Percentiles rank a stretch among this genome's conserved stretches.
Evolutionary conservation across 2,329 filamentous ascomycete species (phyloP).

Genomic region (Colletotrichum cereale): DNA sequence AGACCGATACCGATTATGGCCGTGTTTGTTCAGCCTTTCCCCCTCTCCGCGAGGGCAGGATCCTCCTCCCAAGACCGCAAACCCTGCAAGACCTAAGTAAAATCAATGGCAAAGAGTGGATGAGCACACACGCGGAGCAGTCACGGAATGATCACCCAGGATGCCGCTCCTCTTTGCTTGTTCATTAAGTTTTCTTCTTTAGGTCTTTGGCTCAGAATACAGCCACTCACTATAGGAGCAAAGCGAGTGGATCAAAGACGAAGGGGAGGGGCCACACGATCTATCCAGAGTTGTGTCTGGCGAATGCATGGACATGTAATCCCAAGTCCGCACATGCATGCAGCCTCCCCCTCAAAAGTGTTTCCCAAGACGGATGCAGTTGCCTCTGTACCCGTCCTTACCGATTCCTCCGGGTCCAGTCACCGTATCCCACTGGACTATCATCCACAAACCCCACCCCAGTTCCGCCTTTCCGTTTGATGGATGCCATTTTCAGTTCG

Average conservation of each 20-base stretch:
- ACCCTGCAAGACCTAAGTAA: background rate
- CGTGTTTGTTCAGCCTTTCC: background rate
- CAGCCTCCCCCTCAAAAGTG: constrained; percentile 9
- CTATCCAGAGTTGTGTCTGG: constrained; percentile 20
- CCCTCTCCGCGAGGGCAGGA: background rate
- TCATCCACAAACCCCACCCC: constrained; percentile 12
- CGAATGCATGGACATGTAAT: background rate
- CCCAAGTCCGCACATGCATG: constrained; percentile 12
- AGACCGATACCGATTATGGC: background rate
- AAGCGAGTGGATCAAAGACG: constrained; percentile 31
- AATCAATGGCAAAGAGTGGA: constrained; percentile 26
- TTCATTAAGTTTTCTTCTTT: constrained; percentile 32
- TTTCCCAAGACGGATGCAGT: constrained; percentile 21
- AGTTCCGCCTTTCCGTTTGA: constrained; percentile 14
- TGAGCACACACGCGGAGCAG: constrained; percentile 33
- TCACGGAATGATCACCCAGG: constrained; percentile 39
- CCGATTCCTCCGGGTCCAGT: constrained; percentile 7
- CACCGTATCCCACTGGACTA: constrained; percentile 15
- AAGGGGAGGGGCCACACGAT: constrained; percentile 23
- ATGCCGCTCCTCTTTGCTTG: constrained; percentile 36
- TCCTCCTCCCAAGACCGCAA: background rate
- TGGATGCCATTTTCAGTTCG: constrained; percentile 24
- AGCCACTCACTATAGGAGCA: constrained; percentile 34
- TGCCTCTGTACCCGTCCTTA: constrained; percentile 17
- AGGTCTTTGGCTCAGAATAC: constrained; percentile 37